Percentiles rank a stretch among this genome's conserved stretches.
These are phyloP conservation scores for Aspergillus ruber DNA, from an alignment of 2,329 filamentous ascomycete species.

Conservation along the genomic window DNA sequence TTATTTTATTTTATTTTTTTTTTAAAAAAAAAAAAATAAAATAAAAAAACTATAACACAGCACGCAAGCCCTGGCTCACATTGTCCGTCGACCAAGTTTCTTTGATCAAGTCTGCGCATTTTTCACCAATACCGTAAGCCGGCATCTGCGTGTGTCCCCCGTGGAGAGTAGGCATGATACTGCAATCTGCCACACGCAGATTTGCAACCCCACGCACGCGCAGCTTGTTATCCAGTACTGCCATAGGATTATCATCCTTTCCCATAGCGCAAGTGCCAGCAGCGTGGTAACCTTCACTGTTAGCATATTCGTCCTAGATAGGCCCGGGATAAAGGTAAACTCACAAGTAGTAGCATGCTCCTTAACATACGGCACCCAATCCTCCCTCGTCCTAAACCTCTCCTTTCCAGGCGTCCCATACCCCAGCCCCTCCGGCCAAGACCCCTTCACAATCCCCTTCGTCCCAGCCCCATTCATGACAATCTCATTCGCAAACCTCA, in stretches of 20 bases:
- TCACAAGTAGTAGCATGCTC: slow-evolving; percentile 56
- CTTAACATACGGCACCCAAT: slow-evolving; percentile 54
- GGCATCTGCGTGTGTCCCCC: slow-evolving; percentile 52
- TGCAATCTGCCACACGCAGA: slow-evolving; percentile 50
- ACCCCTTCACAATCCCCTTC: slow-evolving; percentile 53
- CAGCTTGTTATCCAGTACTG: slow-evolving; percentile 51
- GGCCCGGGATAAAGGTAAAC: slow-evolving; percentile 9
- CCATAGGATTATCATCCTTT: slow-evolving; percentile 39
- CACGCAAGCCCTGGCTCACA: background rate
- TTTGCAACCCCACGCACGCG: slow-evolving; percentile 47
- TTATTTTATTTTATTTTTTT: too few relatives aligned
- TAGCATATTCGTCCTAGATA: background rate
- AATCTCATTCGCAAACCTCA: slow-evolving; percentile 55
- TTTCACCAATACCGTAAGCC: slow-evolving; percentile 53
- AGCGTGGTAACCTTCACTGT: slow-evolving; percentile 45
- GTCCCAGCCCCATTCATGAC: slow-evolving; percentile 53
- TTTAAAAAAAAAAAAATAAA: too few relatives aligned
- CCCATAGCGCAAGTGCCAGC: slow-evolving; percentile 54
- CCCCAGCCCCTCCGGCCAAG: slow-evolving; percentile 49
- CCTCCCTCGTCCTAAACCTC: slow-evolving; percentile 46
- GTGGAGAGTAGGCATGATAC: slow-evolving; percentile 48
- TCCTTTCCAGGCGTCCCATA: slow-evolving; percentile 45
- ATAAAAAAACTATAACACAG: background rate
- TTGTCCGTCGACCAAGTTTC: slow-evolving; percentile 20
- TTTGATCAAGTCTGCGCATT: slow-evolving; percentile 48